phyloP scores from a whole-genome alignment of 805 yeast species.

The Lachancea sp. region DNA sequence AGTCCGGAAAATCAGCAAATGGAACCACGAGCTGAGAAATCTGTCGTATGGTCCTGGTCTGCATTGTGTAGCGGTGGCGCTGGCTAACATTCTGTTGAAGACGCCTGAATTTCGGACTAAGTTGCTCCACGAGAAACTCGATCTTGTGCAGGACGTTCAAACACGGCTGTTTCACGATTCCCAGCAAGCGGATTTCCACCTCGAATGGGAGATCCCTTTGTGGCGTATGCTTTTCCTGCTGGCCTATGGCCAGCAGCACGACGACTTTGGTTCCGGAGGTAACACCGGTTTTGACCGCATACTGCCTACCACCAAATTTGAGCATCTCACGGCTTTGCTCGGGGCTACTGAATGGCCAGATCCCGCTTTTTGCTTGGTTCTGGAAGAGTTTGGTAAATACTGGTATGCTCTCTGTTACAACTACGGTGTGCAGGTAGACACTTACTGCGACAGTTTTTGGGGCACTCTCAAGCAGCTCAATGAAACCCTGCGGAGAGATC shows the following conservation, averaged over 20 bases:
- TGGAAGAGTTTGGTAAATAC: slow-evolving; percentile 12
- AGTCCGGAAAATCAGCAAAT: slow-evolving; percentile 4
- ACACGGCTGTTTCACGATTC: slow-evolving; percentile 5
- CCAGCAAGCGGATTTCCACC: not conserved
- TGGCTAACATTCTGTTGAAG: slow-evolving; percentile 12
- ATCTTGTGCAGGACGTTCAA: slow-evolving; percentile 8
- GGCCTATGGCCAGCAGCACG: slow-evolving; percentile 6
- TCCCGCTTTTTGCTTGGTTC: not conserved
- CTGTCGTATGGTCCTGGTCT: not conserved
- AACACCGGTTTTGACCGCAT: slow-evolving; percentile 4
- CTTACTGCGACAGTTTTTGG: slow-evolving; percentile 7
- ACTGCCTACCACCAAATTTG: slow-evolving; percentile 6
- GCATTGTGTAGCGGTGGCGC: slow-evolving; percentile 3
- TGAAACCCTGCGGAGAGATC: slow-evolving; percentile 4
- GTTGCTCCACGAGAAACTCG: not conserved
- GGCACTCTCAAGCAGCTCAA: slow-evolving; percentile 5
- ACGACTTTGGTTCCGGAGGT: not conserved
- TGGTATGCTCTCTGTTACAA: slow-evolving; percentile 14
- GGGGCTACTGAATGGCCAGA: not conserved
- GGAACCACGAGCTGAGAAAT: slow-evolving; percentile 4
- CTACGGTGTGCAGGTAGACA: slow-evolving; percentile 4
- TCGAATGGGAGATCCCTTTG: slow-evolving; percentile 6
- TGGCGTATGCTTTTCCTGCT: slow-evolving; percentile 13
- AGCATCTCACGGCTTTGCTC: slow-evolving; percentile 3
- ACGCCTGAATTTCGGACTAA: slow-evolving; percentile 4